phyloP scores from a whole-genome alignment of 371 early-diverging fungal genomes.

The Lichtheimia hyalospora region DNA sequence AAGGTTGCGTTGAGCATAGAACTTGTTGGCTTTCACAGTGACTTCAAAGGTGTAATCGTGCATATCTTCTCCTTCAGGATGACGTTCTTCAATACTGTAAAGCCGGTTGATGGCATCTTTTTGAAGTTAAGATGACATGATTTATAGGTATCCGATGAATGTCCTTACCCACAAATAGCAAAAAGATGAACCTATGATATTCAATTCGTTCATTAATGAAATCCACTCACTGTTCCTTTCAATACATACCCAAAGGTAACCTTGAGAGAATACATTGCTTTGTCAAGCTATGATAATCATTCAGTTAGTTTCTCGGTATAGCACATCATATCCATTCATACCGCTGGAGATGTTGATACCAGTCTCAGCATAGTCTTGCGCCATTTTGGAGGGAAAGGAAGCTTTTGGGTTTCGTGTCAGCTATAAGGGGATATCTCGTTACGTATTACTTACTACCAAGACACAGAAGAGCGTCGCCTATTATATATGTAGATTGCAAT shows the following conservation, averaged over 20 bases:
- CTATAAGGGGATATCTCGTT: background rate
- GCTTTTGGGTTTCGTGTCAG: constrained; percentile 19
- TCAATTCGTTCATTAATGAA: background rate
- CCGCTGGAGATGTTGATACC: constrained; percentile 42
- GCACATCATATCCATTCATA: constrained; percentile 13
- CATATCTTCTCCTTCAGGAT: constrained; percentile 30
- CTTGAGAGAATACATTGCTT: constrained; percentile 53
- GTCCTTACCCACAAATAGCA: constrained; percentile 60
- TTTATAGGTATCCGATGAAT: background rate
- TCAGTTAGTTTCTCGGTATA: background rate
- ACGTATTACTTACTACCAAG: constrained; percentile 29
- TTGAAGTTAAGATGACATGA: background rate
- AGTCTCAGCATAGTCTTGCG: constrained; percentile 53
- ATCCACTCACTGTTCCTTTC: background rate
- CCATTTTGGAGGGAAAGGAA: constrained; percentile 63
- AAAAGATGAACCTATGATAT: constrained; percentile 54
- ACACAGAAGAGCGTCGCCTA: constrained; percentile 56
- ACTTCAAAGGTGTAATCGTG: constrained; percentile 58
- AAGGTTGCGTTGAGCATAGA: constrained; percentile 91
- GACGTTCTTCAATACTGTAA: constrained; percentile 47
- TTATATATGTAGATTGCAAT: background rate
- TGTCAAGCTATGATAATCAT: constrained; percentile 30
- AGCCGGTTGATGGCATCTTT: constrained; percentile 73
- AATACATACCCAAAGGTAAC: constrained; percentile 59
- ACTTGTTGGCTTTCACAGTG: constrained; percentile 66